Evolutionary conservation across 768 basidiomycete species (phyloP), one percentile per base, ranked within the genome.

Genomic region (Amanita exitialis): DNA sequence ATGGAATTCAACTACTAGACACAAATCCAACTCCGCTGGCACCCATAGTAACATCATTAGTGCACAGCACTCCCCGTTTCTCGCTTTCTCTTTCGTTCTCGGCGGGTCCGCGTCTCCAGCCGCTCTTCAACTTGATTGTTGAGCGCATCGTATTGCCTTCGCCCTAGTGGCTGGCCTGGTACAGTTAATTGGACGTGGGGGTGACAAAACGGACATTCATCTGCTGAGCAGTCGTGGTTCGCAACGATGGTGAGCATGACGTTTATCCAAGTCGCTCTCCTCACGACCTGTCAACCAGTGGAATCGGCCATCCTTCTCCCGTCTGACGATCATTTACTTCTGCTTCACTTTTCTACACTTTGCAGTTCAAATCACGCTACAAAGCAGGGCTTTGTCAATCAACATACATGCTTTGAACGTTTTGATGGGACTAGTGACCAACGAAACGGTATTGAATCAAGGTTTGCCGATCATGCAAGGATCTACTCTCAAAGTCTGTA

Each of bases 271-370:
- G 13, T 25, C 32, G 27, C 44, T 27, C 18, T 42, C 43, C 44
- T 54, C 52, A 48, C 20, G 37, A 48, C 38, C 13, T n/a, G 4
- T 28, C 8, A 9, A 9, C 27, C 59, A 88, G 85, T 84, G 82
- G 81, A 72, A 78, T 51, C 77, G 84, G 51, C 69, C 88, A 58
- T 82, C 83, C 18, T 78, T 81, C 59, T 84, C 86, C 44, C 74
- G 73, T 34, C 69, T 84, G 48, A 82, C 86, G 16, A 68, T 73
- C 54, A 59, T 78, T 59, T 90, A 87, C 63, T 78, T 86, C 60
- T 49, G 72, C 39, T 84, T 88, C 62, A 82, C 86, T 18, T 51
- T 83, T 47, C 44, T 78, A 41, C 83, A 88, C 61, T 86, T 82
- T 57, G 56, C 75, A 51, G 62, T 86, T 53, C 87, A 89, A 64